Conservation (phyloP, 1,139 yeast species). For the Debaryomyces udenii region DNA sequence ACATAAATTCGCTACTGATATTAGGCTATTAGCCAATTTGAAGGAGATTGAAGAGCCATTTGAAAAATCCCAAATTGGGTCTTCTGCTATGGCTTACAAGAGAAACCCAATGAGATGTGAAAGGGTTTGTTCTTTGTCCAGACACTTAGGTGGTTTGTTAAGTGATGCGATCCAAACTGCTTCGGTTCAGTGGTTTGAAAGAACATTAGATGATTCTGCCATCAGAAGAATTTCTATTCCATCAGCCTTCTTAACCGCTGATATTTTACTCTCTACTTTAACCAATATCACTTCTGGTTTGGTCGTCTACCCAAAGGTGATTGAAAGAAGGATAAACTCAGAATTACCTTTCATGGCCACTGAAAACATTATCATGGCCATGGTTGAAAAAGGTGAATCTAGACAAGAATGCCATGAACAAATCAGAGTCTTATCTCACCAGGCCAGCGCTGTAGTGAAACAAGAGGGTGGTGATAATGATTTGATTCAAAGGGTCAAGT, state of each 20-base stretch:
- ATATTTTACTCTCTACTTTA: constrained; percentile 86
- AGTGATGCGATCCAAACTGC: constrained; percentile 96
- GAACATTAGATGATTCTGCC: constrained; percentile 98
- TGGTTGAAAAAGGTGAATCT: constrained; percentile 97
- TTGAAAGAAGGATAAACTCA: constrained; percentile 90
- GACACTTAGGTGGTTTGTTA: constrained; percentile 90
- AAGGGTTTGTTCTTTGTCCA: constrained; percentile 94
- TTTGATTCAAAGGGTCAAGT: constrained; percentile 83
- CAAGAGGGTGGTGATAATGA: constrained; percentile 99
- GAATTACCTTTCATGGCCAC: constrained; percentile 99
- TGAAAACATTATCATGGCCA: constrained; percentile 98
- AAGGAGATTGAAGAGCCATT: constrained; percentile 98
- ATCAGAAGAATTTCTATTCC: constrained; percentile 97
- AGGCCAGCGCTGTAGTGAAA: constrained; percentile 96
- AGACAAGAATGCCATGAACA: constrained; percentile 99
- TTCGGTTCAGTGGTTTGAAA: constrained; percentile 98
- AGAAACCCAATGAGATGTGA: constrained; percentile 99
- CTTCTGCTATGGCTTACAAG: constrained; percentile 98
- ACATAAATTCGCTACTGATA: constrained; percentile 97
- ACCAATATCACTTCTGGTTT: constrained; percentile 91
- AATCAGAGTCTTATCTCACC: constrained; percentile 94
- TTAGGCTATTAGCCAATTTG: constrained; percentile 92
- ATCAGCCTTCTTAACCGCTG: constrained; percentile 94
- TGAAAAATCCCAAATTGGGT: constrained; percentile 96
- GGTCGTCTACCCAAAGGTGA: constrained; percentile 97